A percentile compares a stretch with the other conserved stretches of the same genome.
phyloP scores from a whole-genome alignment of 345 rosid genomes.

The Luvunga scandens region DNA sequence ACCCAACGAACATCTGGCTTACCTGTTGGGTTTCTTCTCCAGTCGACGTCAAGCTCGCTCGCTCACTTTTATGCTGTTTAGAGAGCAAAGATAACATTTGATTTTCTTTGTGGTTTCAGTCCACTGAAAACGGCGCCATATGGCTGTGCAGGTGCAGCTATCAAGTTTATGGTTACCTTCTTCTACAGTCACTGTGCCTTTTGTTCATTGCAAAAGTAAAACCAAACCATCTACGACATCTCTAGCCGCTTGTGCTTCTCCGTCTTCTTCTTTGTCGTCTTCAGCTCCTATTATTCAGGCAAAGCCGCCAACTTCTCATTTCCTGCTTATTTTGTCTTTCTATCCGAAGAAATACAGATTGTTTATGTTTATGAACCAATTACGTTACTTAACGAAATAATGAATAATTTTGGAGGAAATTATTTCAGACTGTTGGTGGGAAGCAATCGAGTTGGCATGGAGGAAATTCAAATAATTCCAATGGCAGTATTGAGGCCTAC shows the following conservation, averaged over 20 bases:
- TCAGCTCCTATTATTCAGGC: constrained; percentile 54
- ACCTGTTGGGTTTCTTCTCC: not conserved
- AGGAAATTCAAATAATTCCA: constrained; percentile 21
- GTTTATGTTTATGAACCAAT: no score
- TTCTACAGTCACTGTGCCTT: constrained; percentile 19
- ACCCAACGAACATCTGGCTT: not conserved
- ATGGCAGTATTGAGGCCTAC: constrained; percentile 18
- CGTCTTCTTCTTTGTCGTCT: constrained; percentile 48
- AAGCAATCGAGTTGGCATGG: constrained; percentile 33
- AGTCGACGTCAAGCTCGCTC: no score
- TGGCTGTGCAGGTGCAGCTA: constrained; percentile 36
- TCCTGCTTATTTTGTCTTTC: not conserved
- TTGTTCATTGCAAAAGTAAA: constrained; percentile 21
- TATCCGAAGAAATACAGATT: not conserved
- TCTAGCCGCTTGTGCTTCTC: constrained; percentile 42
- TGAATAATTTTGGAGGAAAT: not conserved
- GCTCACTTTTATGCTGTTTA: not conserved
- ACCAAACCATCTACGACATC: constrained; percentile 22
- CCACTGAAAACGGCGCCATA: not conserved
- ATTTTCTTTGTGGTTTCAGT: not conserved
- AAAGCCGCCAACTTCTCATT: constrained; percentile 14
- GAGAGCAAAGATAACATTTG: not conserved
- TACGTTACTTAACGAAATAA: not conserved
- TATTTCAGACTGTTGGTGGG: constrained; percentile 68
- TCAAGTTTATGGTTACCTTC: constrained; percentile 27